A percentile compares a stretch with the other conserved stretches of the same genome.
Conservation (phyloP, 495 filamentous ascomycete species). For the Lichenothelia convexa region DNA sequence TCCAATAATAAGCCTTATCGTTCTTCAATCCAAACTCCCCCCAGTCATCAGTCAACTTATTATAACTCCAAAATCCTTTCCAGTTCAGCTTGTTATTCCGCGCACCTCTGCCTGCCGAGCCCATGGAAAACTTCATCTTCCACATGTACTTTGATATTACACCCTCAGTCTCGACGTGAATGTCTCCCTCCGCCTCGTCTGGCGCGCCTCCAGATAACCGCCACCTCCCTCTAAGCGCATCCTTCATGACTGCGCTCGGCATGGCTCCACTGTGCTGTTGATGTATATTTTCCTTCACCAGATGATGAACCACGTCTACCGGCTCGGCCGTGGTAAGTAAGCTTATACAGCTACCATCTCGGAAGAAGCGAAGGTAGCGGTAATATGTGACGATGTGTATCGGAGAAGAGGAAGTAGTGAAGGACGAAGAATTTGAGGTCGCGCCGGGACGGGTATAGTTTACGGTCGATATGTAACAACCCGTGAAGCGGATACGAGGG, state of each 20-base stretch:
- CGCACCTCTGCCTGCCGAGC: constrained; percentile 32
- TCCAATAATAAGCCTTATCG: constrained; percentile 73
- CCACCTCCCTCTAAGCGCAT: constrained; percentile 44
- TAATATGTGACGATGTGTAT: constrained; percentile 97
- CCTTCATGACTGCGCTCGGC: constrained; percentile 34
- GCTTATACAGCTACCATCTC: constrained; percentile 64
- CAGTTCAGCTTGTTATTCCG: constrained; percentile 72
- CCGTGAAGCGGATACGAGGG: constrained; percentile 81
- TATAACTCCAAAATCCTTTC: constrained; percentile 87
- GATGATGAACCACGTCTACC: constrained; percentile 58
- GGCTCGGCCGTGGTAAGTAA: constrained; percentile 68
- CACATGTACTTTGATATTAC: constrained; percentile 60
- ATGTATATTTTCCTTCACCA: constrained; percentile 25
- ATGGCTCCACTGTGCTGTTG: constrained; percentile 16
- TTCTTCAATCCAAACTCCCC: constrained; percentile 69
- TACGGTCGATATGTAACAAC: constrained; percentile 87
- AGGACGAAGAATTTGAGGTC: constrained; percentile 32
- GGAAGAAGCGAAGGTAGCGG: constrained; percentile 87
- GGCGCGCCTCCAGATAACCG: constrained; percentile 24
- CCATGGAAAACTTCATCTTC: constrained; percentile 53
- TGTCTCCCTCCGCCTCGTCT: constrained; percentile 37
- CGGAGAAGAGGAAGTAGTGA: constrained; percentile 56
- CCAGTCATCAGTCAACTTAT: constrained; percentile 76
- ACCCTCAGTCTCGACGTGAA: constrained; percentile 79
- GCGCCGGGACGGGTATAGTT: constrained; percentile 81